Percentiles rank a stretch among this genome's conserved stretches.
These are phyloP conservation scores for Backusella psychrophila DNA, from an alignment of 192 early-diverging fungal species.

Conservation along the genomic window DNA sequence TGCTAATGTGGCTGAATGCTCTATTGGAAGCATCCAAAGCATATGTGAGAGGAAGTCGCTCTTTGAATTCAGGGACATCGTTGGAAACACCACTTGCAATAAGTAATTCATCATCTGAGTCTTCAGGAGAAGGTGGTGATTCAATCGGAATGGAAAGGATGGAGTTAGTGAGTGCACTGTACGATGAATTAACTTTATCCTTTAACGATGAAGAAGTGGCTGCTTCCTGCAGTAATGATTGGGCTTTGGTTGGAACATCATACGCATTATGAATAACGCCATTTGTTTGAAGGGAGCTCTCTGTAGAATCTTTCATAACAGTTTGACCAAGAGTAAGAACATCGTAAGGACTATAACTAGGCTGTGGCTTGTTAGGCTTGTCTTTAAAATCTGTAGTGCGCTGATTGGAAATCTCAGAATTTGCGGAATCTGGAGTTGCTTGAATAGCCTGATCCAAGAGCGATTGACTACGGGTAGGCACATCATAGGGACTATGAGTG, in stretches of 20 bases:
- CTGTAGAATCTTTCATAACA: background rate
- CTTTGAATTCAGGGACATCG: background rate
- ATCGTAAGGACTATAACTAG: background rate
- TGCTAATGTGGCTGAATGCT: background rate
- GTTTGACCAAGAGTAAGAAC: background rate
- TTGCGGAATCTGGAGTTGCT: background rate
- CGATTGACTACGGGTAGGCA: background rate
- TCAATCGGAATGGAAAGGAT: background rate
- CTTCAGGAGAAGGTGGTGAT: background rate
- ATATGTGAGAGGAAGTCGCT: background rate
- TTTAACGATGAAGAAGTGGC: background rate
- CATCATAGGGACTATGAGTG: background rate
- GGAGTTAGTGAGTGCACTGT: background rate
- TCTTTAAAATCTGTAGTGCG: background rate
- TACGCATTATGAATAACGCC: background rate
- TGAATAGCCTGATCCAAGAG: background rate
- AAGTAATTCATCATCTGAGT: background rate
- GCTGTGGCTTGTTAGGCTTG: background rate
- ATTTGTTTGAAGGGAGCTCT: background rate
- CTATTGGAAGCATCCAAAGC: background rate
- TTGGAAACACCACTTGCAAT: background rate
- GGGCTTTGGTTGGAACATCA: background rate
- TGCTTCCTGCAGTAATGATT: background rate
- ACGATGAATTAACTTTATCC: background rate
- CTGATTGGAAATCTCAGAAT: background rate